A percentile compares a stretch with the other conserved stretches of the same genome.
phyloP scores from a whole-genome alignment of 2,329 filamentous ascomycete genomes.

The Eutypa lata region DNA sequence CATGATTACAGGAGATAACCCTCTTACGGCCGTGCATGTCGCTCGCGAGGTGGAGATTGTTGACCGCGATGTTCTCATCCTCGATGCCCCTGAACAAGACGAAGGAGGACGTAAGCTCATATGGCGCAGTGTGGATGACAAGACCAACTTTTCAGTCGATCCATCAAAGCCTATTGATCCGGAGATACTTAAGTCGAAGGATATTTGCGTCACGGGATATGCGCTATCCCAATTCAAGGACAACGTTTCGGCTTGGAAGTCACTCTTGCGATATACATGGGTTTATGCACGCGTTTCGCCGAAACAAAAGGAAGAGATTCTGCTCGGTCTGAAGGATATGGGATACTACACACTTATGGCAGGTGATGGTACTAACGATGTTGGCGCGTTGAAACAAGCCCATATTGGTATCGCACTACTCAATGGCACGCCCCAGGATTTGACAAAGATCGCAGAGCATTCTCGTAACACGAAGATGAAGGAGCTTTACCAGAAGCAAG shows the following conservation, averaged over 20 bases:
- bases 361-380: constrained; percentile 96
- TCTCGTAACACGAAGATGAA: constrained; percentile 96
- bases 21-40: constrained; percentile 92
- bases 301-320: constrained; percentile 97
- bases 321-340: constrained; percentile 92
- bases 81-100: constrained; percentile 92
- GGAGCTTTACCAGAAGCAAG: constrained; percentile 96
- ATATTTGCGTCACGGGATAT: constrained; percentile 94
- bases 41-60: constrained; percentile 96
- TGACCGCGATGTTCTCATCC: constrained; percentile 88
- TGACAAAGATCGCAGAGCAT: constrained; percentile 89
- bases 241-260: constrained; percentile 65
- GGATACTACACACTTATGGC: constrained; percentile 99
- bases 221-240: constrained; percentile 85
- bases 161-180: constrained; percentile 75
- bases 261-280: constrained; percentile 86
- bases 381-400: constrained; percentile 95
- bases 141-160: constrained; percentile 80
- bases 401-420: constrained; percentile 95
- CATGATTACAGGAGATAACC: constrained; percentile 99
- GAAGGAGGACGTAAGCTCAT: constrained; percentile 76
- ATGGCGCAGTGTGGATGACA: constrained; percentile 95
- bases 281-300: constrained; percentile 97
- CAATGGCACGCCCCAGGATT: constrained; percentile 89
- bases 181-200: constrained; percentile 78